phyloP scores from a whole-genome alignment of 345 rosid species.

The Euphorbia pulcherrima region DNA sequence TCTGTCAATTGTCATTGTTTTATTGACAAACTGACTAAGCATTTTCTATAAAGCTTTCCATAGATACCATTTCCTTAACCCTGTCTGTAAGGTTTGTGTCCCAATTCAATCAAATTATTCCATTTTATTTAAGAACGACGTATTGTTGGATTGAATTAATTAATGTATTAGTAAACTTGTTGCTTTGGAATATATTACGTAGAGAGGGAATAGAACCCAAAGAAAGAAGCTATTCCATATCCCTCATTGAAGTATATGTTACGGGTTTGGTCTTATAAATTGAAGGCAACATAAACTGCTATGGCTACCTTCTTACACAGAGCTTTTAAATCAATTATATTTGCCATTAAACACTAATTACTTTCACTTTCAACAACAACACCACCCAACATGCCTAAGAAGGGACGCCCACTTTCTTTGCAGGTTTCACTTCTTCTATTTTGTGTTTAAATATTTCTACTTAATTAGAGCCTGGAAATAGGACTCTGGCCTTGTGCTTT shows the following conservation, averaged over 20 bases:
- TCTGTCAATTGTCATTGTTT: background rate
- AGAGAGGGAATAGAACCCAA: constrained; percentile 24
- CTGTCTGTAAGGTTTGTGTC: too few species aligned
- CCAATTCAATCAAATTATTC: too few species aligned
- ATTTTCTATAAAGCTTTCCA: too few species aligned
- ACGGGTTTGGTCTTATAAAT: constrained; percentile 14
- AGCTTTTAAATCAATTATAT: constrained; percentile 49
- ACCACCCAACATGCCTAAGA: constrained; percentile 56
- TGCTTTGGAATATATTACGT: constrained; percentile 47
- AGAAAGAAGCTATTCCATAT: constrained; percentile 44
- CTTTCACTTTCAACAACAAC: constrained; percentile 45
- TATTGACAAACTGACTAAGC: too few species aligned
- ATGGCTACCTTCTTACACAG: constrained; percentile 42
- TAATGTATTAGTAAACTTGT: too few species aligned
- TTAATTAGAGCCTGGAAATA: too few species aligned
- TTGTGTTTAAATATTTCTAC: too few species aligned
- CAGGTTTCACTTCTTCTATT: constrained; percentile 48
- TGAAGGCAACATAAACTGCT: constrained; percentile 19
- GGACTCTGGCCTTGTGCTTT: too few species aligned
- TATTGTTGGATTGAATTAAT: too few species aligned
- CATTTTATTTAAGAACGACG: too few species aligned
- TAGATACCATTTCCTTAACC: too few species aligned
- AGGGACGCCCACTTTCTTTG: constrained; percentile 75
- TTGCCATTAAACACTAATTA: too few species aligned
- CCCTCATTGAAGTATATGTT: constrained; percentile 35